A percentile compares a stretch with the other conserved stretches of the same genome.
These are phyloP conservation scores for Nissolia schottii DNA, from an alignment of 306 rosid genomes.

Conservation along the genomic window DNA sequence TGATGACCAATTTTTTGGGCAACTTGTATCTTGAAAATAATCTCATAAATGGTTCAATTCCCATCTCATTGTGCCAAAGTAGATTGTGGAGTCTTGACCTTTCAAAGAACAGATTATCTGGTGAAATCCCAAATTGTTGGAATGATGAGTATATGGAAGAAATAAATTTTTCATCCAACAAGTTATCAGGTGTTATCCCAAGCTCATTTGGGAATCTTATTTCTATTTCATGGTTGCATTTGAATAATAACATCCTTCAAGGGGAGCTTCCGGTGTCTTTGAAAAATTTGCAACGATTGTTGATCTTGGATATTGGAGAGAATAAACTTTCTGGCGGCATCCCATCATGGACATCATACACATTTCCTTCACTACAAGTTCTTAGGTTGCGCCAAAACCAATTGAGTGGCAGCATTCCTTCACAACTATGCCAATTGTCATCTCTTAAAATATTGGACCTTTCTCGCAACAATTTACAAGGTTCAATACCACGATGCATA, in stretches of 20 bases:
- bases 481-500: constrained; percentile 15
- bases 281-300: background rate
- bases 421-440: constrained; percentile 1
- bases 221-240: background rate
- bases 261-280: background rate
- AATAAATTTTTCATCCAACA: constrained; percentile 1
- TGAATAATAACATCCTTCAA: constrained; percentile 11
- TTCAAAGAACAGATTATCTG: constrained; percentile 6
- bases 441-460: constrained; percentile 15
- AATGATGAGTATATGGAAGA: background rate
- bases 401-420: constrained; percentile 6
- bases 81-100: background rate
- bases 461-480: background rate
- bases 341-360: constrained; percentile 16
- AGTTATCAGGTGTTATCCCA: background rate
- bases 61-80: background rate
- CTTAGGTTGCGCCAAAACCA: constrained; percentile 17
- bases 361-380: background rate
- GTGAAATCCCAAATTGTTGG: constrained; percentile 7
- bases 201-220: background rate
- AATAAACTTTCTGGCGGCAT: constrained; percentile 21
- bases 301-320: constrained; percentile 17
- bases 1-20: background rate
- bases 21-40: background rate
- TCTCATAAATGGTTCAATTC: background rate